Percentiles rank a stretch among this genome's conserved stretches.
phyloP scores from a whole-genome alignment of 2,329 filamentous ascomycete genomes.

The Byssothecium circinans region DNA sequence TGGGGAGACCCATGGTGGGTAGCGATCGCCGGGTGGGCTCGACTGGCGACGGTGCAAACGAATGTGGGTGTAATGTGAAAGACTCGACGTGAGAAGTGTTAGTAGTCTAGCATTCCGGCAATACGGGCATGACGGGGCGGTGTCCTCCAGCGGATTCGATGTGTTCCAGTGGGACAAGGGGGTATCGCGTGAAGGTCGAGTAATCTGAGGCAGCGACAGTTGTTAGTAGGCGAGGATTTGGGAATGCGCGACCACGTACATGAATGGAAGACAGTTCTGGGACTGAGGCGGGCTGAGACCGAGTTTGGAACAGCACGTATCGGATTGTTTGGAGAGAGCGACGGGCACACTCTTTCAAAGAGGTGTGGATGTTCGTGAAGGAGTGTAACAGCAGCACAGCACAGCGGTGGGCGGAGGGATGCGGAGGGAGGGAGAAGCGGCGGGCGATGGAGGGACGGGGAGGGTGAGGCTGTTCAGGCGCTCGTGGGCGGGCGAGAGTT shows the following conservation, averaged over 20 bases:
- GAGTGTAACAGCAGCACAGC: conserved; percentile 40
- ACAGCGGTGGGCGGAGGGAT: conserved; percentile 32
- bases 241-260: conserved; percentile 5
- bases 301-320: neutral
- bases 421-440: neutral
- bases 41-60: conserved; percentile 12
- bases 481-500: conserved; percentile 26
- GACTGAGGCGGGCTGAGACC: conserved; percentile 6
- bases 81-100: conserved; percentile 19
- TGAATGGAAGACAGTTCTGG: conserved; percentile 15
- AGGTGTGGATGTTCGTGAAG: conserved; percentile 23
- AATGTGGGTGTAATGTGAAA: conserved; percentile 20
- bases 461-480: conserved; percentile 35
- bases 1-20: conserved; percentile 67
- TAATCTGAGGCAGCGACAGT: neutral
- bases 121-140: conserved; percentile 35
- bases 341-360: conserved; percentile 41
- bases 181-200: neutral
- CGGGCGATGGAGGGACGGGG: conserved; percentile 10
- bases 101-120: conserved; percentile 20
- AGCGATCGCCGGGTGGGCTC: conserved; percentile 8
- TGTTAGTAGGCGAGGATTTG: neutral
- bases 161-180: neutral
- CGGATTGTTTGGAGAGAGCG: conserved; percentile 21
- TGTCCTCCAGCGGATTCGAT: neutral